These are phyloP conservation scores for Salvia hispanica DNA, from an alignment of 257 asterid species.

Conservation along the genomic window DNA sequence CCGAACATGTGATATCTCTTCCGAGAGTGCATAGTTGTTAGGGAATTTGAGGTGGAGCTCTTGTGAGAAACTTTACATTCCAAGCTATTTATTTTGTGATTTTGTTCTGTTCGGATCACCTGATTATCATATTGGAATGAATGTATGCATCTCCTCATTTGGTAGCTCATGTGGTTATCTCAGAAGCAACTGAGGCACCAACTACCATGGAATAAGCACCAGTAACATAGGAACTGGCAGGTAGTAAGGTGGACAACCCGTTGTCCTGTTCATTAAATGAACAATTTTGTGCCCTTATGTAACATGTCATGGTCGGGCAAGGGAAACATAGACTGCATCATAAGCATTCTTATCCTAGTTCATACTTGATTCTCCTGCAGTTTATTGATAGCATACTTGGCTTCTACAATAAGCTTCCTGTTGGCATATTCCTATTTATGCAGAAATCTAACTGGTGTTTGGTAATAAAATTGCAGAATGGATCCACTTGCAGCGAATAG, in stretches of 20 bases:
- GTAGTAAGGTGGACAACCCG: neutral
- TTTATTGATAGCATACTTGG: neutral
- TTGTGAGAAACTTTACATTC: neutral
- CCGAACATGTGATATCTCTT: constrained; percentile 14
- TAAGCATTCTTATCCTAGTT: no score
- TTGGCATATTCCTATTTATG: neutral
- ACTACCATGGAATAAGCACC: neutral
- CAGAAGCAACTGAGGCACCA: neutral
- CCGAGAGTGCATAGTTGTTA: neutral
- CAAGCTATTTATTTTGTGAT: neutral
- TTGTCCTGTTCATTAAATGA: neutral
- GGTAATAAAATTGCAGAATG: constrained; percentile 17
- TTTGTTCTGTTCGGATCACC: neutral
- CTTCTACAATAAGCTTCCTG: neutral
- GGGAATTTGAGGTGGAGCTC: neutral
- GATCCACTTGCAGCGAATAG: neutral
- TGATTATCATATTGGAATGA: neutral
- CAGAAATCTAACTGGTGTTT: constrained; percentile 13
- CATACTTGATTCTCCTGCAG: neutral
- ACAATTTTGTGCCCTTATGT: neutral
- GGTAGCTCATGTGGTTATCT: constrained; percentile 6
- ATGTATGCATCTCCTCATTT: neutral
- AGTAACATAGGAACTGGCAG: neutral
- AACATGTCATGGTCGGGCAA: neutral
- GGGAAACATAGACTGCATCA: neutral